A percentile compares a stretch with the other conserved stretches of the same genome.
These are phyloP conservation scores for Plasmodium gallinaceum DNA, from an alignment of 169 alveolate genomes.

Conservation along the genomic window DNA sequence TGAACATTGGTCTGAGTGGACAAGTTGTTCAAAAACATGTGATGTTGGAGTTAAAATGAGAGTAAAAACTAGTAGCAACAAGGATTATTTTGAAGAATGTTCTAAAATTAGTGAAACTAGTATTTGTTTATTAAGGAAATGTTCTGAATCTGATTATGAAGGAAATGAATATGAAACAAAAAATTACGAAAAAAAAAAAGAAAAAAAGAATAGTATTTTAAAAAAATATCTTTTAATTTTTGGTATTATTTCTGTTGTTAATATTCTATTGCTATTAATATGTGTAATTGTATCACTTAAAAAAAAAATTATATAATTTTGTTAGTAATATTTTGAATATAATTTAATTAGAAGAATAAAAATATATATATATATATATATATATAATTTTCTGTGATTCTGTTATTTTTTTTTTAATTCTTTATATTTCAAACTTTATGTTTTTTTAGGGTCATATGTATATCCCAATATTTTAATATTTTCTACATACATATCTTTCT, in stretches of 20 bases:
- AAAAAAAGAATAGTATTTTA: not conserved
- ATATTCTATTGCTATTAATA: slow-evolving; percentile 18
- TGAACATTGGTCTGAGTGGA: slow-evolving; percentile 62
- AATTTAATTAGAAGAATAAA: not conserved
- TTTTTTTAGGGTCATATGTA: too few species aligned
- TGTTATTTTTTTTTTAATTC: not conserved
- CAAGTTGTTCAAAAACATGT: slow-evolving; percentile 52
- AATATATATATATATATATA: not conserved
- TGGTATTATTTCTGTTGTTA: slow-evolving; percentile 31
- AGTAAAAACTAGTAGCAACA: not conserved
- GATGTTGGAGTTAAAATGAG: slow-evolving; percentile 54
- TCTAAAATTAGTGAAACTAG: slow-evolving; percentile 46
- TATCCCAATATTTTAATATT: too few species aligned
- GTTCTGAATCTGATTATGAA: not conserved
- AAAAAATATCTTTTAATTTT: slow-evolving; percentile 40
- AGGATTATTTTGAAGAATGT: slow-evolving; percentile 16
- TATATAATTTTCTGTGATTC: not conserved
- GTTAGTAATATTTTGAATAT: too few species aligned
- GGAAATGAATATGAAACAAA: slow-evolving; percentile 11
- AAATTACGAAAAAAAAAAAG: slow-evolving; percentile 4
- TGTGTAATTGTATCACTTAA: slow-evolving; percentile 38
- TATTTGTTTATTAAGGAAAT: slow-evolving; percentile 10
- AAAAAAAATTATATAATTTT: slow-evolving; percentile 40
- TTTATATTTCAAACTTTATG: not conserved
- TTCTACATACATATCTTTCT: too few species aligned